Evolutionary conservation across 2,329 filamentous ascomycete genomes (phyloP), one percentile per base, ranked within the genome.

Genomic region (Fusarium miscanthi): DNA sequence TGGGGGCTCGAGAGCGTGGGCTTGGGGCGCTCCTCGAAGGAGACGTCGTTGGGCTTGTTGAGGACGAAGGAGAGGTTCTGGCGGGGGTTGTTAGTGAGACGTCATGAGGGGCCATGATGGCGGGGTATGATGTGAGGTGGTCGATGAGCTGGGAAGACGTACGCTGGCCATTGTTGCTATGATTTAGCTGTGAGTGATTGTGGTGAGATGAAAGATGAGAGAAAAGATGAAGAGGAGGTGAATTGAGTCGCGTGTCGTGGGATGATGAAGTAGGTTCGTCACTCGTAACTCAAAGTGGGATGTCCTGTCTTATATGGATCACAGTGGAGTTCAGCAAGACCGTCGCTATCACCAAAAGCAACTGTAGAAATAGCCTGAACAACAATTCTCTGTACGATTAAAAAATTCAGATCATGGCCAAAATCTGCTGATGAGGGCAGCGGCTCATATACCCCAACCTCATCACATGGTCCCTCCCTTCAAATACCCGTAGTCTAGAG

Each of bases 31-130:
- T 95, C 91, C 83, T 92, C 90, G 83, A 91, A 97, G 72, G 86
- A 84, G 77, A 97, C 92, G 76, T 92, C 87, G 81, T 90, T 87
- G 68, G 91, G 87, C 76, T 92, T 92, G 83, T 95, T 90, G 77
- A 97, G 92, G 80, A 97, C 86, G 84, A 96, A 96, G 59, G 93
- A 96, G 74, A 92, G 89, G 82, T 96, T 96, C 92, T 94, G 75
- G 19, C n/a, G 37, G 5, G 17, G 19, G 21, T 2, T 27, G 45
- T 71, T 43, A 67, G 69, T 52, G 37, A 43, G 57, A 70, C 69
- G 61, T 63, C 69, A 73, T 70, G 67, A 70, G 67, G 66, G 65
- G 66, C 43, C 68, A 72, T 61, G 56, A 63, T 68, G 52, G 58
- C 48, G 69, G 69, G 73, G 68, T 59, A 54, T 61, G 33, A 45